Evolutionary conservation across 2,329 filamentous ascomycete species (phyloP).

Genomic region (Pyrenochaeta sp.): DNA sequence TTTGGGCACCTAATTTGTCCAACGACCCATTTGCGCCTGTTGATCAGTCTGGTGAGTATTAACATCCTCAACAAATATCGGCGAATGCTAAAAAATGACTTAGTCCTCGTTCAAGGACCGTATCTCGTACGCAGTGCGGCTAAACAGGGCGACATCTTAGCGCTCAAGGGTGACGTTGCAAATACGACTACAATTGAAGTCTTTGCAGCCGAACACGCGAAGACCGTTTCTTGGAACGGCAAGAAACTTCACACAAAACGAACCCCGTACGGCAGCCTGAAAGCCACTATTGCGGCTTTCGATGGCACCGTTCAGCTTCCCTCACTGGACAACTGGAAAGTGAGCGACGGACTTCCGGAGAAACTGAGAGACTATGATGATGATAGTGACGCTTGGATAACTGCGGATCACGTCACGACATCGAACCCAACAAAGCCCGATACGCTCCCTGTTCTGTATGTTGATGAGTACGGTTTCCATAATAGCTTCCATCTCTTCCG

Average conservation of each 20-base stretch:
- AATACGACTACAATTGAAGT: slow-evolving; percentile 49
- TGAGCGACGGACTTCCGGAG: slow-evolving; percentile 60
- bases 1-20: slow-evolving; percentile 52
- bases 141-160: slow-evolving; percentile 31
- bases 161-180: slow-evolving; percentile 47
- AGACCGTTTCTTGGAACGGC: slow-evolving; percentile 51
- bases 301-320: slow-evolving; percentile 49
- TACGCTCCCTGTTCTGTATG: slow-evolving; percentile 53
- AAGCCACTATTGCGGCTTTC: slow-evolving; percentile 37
- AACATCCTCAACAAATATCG: not conserved
- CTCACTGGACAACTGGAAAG: slow-evolving; percentile 57
- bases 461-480: slow-evolving; percentile 54
- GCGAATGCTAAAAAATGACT: slow-evolving; percentile 11
- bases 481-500: slow-evolving; percentile 54
- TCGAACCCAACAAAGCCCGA: slow-evolving; percentile 50
- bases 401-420: slow-evolving; percentile 48
- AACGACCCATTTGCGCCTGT: slow-evolving; percentile 51
- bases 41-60: slow-evolving; percentile 44
- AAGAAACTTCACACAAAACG: slow-evolving; percentile 36
- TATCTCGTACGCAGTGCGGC: slow-evolving; percentile 50
- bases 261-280: slow-evolving; percentile 50
- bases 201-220: slow-evolving; percentile 39
- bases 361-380: slow-evolving; percentile 55
- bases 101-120: slow-evolving; percentile 51
- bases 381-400: slow-evolving; percentile 54